Evolutionary conservation across 2,329 filamentous ascomycete genomes (phyloP), one percentile per base, ranked within the genome.

Genomic region (Fusarium fujikuroi): DNA sequence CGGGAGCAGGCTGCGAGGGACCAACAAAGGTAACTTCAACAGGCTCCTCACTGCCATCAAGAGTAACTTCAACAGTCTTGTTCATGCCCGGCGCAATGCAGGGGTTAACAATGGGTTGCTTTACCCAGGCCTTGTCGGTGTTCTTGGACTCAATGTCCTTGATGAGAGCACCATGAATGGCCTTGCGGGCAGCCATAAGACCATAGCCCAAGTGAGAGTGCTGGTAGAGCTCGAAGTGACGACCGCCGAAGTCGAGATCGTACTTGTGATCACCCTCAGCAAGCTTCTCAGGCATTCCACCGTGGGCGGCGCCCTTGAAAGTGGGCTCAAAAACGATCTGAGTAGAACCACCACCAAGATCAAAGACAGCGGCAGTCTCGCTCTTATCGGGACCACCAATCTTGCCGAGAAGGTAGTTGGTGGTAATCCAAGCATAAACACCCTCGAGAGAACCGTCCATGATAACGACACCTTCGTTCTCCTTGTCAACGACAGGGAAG

Each of bases 281-380:
- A 78, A 99, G 88, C 81, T 92, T 92, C 80, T 94, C 92, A 1
- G 95, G 95, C 87, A 98, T 93, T 67, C 95, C 95, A 70, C 93
- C 93, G 56, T 88, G 86, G 62, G 89, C 83, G 63, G 89, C 88
- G 62, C 89, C 88, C 81, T 93, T 92, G 84, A 97, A 99, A 58
- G 92, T 97, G 28, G 97, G 97, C 86, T 99, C 91, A 83, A 98
- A 99, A 76, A 99, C 97, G 80, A 99, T 98, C 85, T 99, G 96
- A 19, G 97, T 99, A 28, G 95, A 98, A 60, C 96, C 96, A 78
- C 96, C 96, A 72, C 96, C 96, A 54, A 99, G 92, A 81, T 99
- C 96, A 79, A 99, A 97, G 66, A 98, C 91, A 57, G 96, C 96
- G 44, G 96, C 97, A 4, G 96, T 98, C 57, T 94, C 93, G 72